phyloP scores from a whole-genome alignment of 75 land plant genomes.

The Adiantum capillusveneris region DNA sequence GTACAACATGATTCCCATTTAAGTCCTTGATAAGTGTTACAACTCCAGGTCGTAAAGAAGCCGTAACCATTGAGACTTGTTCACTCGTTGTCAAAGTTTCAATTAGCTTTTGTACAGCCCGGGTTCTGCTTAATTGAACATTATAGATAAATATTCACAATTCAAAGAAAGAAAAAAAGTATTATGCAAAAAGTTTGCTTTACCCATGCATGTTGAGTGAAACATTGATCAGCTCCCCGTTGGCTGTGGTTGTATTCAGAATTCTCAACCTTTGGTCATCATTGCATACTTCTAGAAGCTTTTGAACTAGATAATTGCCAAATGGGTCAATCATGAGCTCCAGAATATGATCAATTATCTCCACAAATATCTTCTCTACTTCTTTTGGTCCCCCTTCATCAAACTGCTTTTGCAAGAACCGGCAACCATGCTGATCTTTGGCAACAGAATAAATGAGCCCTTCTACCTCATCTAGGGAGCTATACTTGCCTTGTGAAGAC shows the following conservation, averaged over 20 bases:
- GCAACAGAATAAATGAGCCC: conserved; percentile 27
- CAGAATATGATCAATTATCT: conserved; percentile 28
- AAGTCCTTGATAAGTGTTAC: conserved; percentile 49
- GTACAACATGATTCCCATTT: conserved; percentile 85
- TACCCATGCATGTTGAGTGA: conserved; percentile 32
- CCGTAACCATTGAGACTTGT: conserved; percentile 43
- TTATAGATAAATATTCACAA: too few species aligned
- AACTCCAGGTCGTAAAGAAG: conserved; percentile 43
- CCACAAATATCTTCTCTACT: conserved; percentile 24
- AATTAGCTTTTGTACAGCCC: conserved; percentile 81
- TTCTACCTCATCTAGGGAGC: conserved; percentile 23
- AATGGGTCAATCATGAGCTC: conserved; percentile 30
- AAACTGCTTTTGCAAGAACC: conserved; percentile 26
- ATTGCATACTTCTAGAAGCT: conserved; percentile 30
- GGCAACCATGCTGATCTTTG: conserved; percentile 33
- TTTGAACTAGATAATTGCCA: conserved; percentile 27
- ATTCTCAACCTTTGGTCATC: conserved; percentile 28
- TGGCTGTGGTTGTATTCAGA: conserved; percentile 14
- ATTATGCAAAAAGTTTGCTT: neutral
- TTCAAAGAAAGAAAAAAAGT: too few species aligned
- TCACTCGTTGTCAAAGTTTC: conserved; percentile 53
- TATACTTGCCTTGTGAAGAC: conserved; percentile 21
- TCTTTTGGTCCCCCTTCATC: conserved; percentile 30
- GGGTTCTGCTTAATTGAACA: conserved; percentile 69
- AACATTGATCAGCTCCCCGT: conserved; percentile 20